Conservation (phyloP, 805 yeast genomes). For the Wickerhamiella qilinensis region DNA sequence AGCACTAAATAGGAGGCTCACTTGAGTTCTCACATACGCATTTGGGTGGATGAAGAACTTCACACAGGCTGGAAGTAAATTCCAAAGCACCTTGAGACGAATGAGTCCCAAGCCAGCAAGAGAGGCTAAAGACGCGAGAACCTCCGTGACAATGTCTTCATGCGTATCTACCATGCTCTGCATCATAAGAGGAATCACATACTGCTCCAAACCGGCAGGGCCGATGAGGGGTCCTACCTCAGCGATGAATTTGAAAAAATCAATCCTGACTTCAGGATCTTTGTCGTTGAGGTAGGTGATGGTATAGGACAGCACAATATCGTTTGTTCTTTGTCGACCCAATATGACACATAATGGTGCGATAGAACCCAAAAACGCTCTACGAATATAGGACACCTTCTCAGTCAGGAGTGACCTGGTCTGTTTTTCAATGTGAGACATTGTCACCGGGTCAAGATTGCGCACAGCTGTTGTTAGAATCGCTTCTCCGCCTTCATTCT, state of each 20-base stretch:
- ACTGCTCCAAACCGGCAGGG: slow-evolving; percentile 66
- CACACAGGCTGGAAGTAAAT: slow-evolving; percentile 33
- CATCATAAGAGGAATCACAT: slow-evolving; percentile 65
- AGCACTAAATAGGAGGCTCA: slow-evolving; percentile 42
- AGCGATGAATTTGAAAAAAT: slow-evolving; percentile 55
- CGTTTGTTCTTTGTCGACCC: slow-evolving; percentile 79
- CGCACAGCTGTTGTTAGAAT: not conserved
- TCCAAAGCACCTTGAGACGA: slow-evolving; percentile 35
- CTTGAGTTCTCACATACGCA: slow-evolving; percentile 63
- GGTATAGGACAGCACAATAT: slow-evolving; percentile 72
- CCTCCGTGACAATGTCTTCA: slow-evolving; percentile 65
- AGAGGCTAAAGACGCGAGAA: slow-evolving; percentile 41
- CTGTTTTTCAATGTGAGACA: slow-evolving; percentile 46
- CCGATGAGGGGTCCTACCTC: slow-evolving; percentile 72
- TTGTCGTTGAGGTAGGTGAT: slow-evolving; percentile 82
- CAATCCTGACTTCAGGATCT: slow-evolving; percentile 46
- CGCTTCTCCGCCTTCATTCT: not conserved
- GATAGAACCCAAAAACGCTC: slow-evolving; percentile 55
- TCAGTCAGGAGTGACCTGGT: slow-evolving; percentile 57
- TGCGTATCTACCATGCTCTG: slow-evolving; percentile 65
- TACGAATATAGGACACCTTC: slow-evolving; percentile 43
- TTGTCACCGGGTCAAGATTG: slow-evolving; percentile 11
- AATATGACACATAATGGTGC: slow-evolving; percentile 64
- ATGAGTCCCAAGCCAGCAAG: slow-evolving; percentile 42
- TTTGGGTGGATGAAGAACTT: slow-evolving; percentile 71